A percentile compares a stretch with the other conserved stretches of the same genome.
Conservation (phyloP, 768 basidiomycete genomes). For the Boletus rex-veris region DNA sequence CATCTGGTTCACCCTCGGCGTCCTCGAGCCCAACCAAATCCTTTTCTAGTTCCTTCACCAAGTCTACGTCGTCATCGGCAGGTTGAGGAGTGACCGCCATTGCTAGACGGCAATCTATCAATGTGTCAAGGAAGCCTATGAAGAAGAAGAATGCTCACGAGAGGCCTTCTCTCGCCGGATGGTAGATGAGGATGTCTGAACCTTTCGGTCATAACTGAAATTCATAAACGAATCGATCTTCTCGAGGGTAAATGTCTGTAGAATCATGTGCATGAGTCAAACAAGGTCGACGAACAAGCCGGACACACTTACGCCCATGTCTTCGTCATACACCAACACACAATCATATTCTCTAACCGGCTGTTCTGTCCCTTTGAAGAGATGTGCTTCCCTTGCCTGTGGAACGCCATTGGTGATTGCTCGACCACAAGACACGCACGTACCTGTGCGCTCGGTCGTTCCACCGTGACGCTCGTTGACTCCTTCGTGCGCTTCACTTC, state of each 20-base stretch:
- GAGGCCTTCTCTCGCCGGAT: constrained; percentile 15
- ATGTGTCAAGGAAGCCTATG: background rate
- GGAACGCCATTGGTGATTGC: background rate
- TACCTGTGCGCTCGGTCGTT: constrained; percentile 67
- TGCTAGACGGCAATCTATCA: constrained; percentile 14
- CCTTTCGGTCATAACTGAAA: constrained; percentile 52
- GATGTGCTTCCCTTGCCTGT: constrained; percentile 50
- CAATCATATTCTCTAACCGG: constrained; percentile 70
- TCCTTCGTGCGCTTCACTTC: constrained; percentile 57
- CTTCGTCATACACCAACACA: constrained; percentile 78
- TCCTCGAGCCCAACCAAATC: constrained; percentile 32
- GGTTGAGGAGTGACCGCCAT: constrained; percentile 16
- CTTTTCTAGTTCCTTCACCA: constrained; percentile 28
- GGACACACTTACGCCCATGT: constrained; percentile 50
- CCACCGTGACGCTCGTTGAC: constrained; percentile 51
- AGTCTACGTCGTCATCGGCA: constrained; percentile 28
- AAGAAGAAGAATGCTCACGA: constrained; percentile 16
- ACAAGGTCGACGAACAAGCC: background rate
- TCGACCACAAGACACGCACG: background rate
- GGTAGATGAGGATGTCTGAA: constrained; percentile 24
- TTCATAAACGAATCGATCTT: constrained; percentile 65
- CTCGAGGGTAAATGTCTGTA: constrained; percentile 67
- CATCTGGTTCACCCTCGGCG: constrained; percentile 40
- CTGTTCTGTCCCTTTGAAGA: constrained; percentile 56
- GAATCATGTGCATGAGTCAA: constrained; percentile 8